Base-by-base conservation (phyloP, 768 basidiomycete genomes). In the Pulveroboletus frians region DNA sequence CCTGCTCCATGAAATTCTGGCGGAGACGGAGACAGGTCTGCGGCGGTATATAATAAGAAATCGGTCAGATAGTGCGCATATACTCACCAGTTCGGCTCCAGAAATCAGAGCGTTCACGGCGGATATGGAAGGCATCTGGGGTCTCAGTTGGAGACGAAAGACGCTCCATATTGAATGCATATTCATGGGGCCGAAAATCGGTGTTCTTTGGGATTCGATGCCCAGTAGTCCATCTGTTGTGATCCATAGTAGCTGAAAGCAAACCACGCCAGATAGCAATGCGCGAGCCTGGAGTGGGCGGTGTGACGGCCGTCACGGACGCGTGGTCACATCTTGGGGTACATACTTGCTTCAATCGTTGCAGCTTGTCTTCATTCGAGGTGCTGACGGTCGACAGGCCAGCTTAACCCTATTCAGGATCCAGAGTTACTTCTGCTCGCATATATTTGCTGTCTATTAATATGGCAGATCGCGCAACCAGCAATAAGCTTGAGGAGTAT, bases 401-500 rank as follows among this genome's bases (percentile, higher is more conserved):
- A 21, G 34, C n/a, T n/a, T n/a, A n/a, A 18, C 34, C 32, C 31
- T 27, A 13, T 18, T 41, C 41, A 38, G 41, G 34, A 41, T 41
- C 37, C 32, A 21, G 30, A 17, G 7, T 42, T 40, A 38, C 34
- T 45, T 50, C 50, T 17, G 11, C 37, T 32, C 45, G 45, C 39
- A 54, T 43, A 65, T 49, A 61, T 38, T 37, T 32, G 6, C 35
- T 36, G 9, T 39, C 41, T 17, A 23, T 23, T 39, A 45, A 38
- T 30, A 68, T 66, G 58, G 50, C 65, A 42, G 64, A 66, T 23
- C 68, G 65, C 48, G 69, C 76, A 53, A 75, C 51, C 61, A 73
- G 39, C 67, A 77, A 41, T 71, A 74, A 81, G 59, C 71, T 86
- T 20, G 82, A 88, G 57, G 86, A 89, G 63, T 88, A 84, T 61